Evolutionary conservation across 352 stramenopile genomes (phyloP).

Genomic region (Phytopythium montanum): DNA sequence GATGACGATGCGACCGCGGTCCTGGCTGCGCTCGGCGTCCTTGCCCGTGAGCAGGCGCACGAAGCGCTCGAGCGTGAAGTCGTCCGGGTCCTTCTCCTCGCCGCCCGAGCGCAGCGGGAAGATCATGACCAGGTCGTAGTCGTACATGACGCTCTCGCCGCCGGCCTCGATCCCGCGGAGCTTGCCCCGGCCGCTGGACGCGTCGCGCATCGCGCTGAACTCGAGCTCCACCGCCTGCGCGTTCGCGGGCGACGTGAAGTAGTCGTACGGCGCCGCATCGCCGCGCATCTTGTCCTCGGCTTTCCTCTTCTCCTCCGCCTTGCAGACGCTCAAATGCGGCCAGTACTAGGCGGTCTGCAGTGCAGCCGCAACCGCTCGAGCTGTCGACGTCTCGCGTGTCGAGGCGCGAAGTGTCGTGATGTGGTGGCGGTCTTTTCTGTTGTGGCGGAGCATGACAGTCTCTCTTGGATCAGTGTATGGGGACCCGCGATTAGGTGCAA

Average conservation of each 20-base stretch:
- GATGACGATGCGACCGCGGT: constrained; percentile 41
- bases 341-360: too few species aligned
- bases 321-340: too few species aligned
- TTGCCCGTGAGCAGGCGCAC: constrained; percentile 69
- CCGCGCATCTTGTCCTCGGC: not conserved
- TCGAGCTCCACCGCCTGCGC: constrained; percentile 38
- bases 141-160: constrained; percentile 57
- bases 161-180: not conserved
- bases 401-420: too few species aligned
- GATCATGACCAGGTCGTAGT: constrained; percentile 80
- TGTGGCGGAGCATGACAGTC: too few species aligned
- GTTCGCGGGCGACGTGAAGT: constrained; percentile 28
- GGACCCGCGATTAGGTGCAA: too few species aligned
- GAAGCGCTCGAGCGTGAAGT: constrained; percentile 63
- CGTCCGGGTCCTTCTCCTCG: constrained; percentile 58
- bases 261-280: constrained; percentile 27
- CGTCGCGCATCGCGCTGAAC: constrained; percentile 37
- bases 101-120: constrained; percentile 62
- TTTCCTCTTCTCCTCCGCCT: not conserved
- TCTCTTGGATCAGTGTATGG: too few species aligned
- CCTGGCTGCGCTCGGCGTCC: constrained; percentile 35
- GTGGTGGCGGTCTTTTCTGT: too few species aligned
- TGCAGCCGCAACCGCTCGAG: too few species aligned
- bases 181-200: constrained; percentile 4
- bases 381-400: too few species aligned